phyloP scores from a whole-genome alignment of 148 eudicot species.

The Fallopia convolvulus region DNA sequence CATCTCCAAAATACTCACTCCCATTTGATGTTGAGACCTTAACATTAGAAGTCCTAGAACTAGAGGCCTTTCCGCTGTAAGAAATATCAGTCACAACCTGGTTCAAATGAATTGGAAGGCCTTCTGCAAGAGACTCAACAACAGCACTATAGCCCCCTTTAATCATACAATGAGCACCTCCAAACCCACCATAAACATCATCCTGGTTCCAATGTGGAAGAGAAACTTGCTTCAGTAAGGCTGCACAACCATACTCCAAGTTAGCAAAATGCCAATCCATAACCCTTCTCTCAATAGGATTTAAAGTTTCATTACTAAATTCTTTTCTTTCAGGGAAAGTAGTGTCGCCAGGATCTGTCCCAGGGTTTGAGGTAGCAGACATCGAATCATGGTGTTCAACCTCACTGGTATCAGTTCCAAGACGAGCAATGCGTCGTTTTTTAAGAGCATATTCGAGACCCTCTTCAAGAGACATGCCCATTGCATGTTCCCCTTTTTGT shows the following conservation, averaged over 20 bases:
- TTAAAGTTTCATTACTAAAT: slow-evolving; percentile 43
- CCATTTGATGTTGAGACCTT: slow-evolving; percentile 72
- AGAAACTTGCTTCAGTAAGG: slow-evolving; percentile 80
- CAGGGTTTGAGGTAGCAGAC: slow-evolving; percentile 21
- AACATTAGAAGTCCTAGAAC: slow-evolving; percentile 35
- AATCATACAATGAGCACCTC: slow-evolving; percentile 99
- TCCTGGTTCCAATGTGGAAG: slow-evolving; percentile 99
- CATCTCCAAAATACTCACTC: slow-evolving; percentile 64
- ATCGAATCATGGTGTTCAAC: slow-evolving; percentile 18
- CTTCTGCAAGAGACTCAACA: slow-evolving; percentile 78
- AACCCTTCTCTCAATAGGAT: slow-evolving; percentile 94
- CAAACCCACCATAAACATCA: slow-evolving; percentile 98
- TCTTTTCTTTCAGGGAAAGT: slow-evolving; percentile 18
- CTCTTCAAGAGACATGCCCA: slow-evolving; percentile 90
- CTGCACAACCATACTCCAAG: slow-evolving; percentile 98
- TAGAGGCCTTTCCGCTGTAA: slow-evolving; percentile 22
- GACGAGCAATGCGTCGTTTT: slow-evolving; percentile 42
- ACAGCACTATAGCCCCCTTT: slow-evolving; percentile 95
- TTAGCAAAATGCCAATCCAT: slow-evolving; percentile 99
- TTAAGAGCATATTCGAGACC: slow-evolving; percentile 87
- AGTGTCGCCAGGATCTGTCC: slow-evolving; percentile 16
- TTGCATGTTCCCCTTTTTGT: slow-evolving; percentile 73
- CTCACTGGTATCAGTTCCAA: slow-evolving; percentile 19
- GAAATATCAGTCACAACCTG: slow-evolving; percentile 70
- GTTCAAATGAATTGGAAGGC: slow-evolving; percentile 64